Base-by-base conservation (phyloP, 139 green algal species). In the Chlamydomonas sp. region DNA sequence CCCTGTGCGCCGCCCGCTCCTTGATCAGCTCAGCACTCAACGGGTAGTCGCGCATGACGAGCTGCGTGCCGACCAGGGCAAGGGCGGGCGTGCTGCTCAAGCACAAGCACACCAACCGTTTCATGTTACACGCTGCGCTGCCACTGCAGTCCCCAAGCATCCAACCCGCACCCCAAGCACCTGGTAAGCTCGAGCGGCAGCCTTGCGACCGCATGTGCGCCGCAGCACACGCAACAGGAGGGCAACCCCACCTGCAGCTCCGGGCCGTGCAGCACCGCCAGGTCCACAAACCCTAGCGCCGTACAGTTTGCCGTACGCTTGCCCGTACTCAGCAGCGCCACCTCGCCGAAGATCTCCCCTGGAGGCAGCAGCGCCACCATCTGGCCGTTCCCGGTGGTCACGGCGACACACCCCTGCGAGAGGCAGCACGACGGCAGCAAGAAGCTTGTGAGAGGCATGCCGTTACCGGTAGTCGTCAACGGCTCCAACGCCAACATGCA, bases 251-350 rank as follows among this genome's bases (percentile, higher is more conserved):
- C 84, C 84, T 88, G 75, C 75, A 88, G 74, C 57, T 88, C 84
- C 0, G 57, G 75, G 4, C 64, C 64, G 16, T 57, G 63, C 20
- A 88, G 84, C 17, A 88, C 75, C 16, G 84, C 84, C 75, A 88
- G 75, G 63, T 88, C 84, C 75, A 83, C 58, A 5, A 82, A 88
- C 9, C 75, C 75, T 20, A 88, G 75, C 3, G 75, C 75, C 63
- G 75, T 83, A 64, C 84, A 88, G 12, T 88, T 88, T 8, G 84
- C 84, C 17, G 84, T 88, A 63, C 84, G 84, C 75, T 88, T 88
- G 63, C 84, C 84, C 57, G 84, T 88, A 61, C 73, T 77, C 60
- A 88, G 84, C 75, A 88, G 84, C 75, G 84, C 84, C 63, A 88
- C 84, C 84, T 88, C 84, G 8, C 84, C 84, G 6, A 88, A 88